A percentile compares a stretch with the other conserved stretches of the same genome.
Evolutionary conservation across 1,284 basidiomycete species (phyloP).

Genomic region (Phlebopus sp.): DNA sequence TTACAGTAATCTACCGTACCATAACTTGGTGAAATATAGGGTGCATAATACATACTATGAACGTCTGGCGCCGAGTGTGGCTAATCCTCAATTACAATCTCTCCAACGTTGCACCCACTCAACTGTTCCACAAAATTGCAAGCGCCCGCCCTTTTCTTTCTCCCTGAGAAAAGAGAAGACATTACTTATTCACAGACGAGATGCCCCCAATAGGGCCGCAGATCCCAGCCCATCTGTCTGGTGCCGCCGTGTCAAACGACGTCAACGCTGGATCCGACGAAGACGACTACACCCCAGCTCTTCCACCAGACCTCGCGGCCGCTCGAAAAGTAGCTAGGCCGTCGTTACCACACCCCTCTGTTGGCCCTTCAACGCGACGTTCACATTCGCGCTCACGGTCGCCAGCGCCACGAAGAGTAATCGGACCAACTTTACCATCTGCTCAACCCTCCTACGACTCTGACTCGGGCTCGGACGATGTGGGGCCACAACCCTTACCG

Average conservation of each 20-base stretch:
- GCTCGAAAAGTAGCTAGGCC: slow-evolving; percentile 27
- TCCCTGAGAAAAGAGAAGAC: no score
- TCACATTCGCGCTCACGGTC: slow-evolving; percentile 22
- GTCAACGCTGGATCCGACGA: slow-evolving; percentile 52
- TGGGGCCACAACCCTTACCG: slow-evolving; percentile 74
- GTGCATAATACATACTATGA: no score
- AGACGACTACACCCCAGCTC: slow-evolving; percentile 58
- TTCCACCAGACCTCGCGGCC: slow-evolving; percentile 59
- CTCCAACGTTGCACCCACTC: no score
- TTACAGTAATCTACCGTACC: no score
- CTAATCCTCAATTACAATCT: no score
- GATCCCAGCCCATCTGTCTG: slow-evolving; percentile 26
- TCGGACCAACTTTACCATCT: slow-evolving; percentile 40
- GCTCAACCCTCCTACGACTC: slow-evolving; percentile 36
- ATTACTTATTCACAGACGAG: no score
- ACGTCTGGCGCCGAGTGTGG: no score
- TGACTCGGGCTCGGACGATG: slow-evolving; percentile 66
- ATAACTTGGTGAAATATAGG: no score
- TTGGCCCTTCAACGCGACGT: slow-evolving; percentile 17
- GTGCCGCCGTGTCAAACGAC: slow-evolving; percentile 22
- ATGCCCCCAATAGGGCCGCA: slow-evolving; percentile 54
- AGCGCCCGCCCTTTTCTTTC: no score
- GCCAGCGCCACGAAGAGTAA: slow-evolving; percentile 24
- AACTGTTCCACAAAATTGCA: no score
- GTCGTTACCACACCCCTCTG: slow-evolving; percentile 12